These are phyloP conservation scores for Thamnidium elegans DNA, from an alignment of 192 early-diverging fungal species.

Conservation along the genomic window DNA sequence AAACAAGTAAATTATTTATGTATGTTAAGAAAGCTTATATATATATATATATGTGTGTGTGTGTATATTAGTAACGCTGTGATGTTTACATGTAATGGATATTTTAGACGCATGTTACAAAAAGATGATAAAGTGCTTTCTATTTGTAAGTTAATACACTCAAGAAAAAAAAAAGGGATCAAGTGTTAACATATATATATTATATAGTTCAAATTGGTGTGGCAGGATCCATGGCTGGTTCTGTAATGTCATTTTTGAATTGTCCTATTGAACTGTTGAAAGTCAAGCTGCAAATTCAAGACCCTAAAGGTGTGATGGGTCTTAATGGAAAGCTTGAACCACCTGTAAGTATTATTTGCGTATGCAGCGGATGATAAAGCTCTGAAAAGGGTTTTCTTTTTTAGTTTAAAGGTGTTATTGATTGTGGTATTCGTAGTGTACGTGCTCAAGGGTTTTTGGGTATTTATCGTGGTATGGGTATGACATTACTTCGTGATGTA, in stretches of 20 bases:
- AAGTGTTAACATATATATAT: constrained; percentile 29
- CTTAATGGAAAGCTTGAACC: constrained; percentile 30
- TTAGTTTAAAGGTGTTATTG: constrained; percentile 86
- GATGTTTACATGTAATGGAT: constrained; percentile 62
- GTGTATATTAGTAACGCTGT: constrained; percentile 60
- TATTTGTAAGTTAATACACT: too few species aligned
- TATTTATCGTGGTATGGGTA: constrained; percentile 87
- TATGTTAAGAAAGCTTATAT: neutral
- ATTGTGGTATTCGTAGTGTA: constrained; percentile 78
- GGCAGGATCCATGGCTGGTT: constrained; percentile 59
- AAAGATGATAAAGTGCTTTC: constrained; percentile 27
- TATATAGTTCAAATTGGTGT: constrained; percentile 49
- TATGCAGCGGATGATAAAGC: neutral
- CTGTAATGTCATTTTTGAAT: constrained; percentile 68
- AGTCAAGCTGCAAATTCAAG: constrained; percentile 67
- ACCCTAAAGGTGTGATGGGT: constrained; percentile 34
- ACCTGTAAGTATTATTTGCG: constrained; percentile 24
- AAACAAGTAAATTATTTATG: constrained; percentile 5
- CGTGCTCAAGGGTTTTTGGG: constrained; percentile 71
- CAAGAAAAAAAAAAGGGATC: too few species aligned
- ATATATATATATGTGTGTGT: neutral
- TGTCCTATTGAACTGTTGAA: constrained; percentile 69
- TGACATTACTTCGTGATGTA: constrained; percentile 87
- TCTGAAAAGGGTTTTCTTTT: neutral
- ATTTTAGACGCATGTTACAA: constrained; percentile 56